Conservation (phyloP, 345 rosid species). For the Brassica cretica region DNA sequence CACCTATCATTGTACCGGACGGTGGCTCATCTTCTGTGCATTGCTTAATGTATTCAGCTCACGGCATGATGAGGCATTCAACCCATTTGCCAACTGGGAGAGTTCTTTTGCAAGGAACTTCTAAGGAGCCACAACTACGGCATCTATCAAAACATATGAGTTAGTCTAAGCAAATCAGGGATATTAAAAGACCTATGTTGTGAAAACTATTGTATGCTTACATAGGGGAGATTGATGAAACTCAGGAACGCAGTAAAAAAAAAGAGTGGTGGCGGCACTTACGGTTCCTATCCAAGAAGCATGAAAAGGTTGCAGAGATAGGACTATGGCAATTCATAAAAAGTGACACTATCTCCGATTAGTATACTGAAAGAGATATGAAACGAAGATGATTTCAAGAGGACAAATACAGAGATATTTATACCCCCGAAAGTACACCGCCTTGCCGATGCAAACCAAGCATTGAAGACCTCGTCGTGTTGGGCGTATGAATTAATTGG, state of each 20-base stretch:
- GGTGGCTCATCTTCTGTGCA: slow-evolving; percentile 74
- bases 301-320: slow-evolving; percentile 71
- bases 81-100: slow-evolving; percentile 67
- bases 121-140: slow-evolving; percentile 60
- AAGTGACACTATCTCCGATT: slow-evolving; percentile 15
- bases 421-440: too few relatives aligned
- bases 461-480: too few relatives aligned
- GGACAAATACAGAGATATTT: too few relatives aligned
- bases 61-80: slow-evolving; percentile 72
- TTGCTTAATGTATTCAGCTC: slow-evolving; percentile 74
- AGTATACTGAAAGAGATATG: too few relatives aligned
- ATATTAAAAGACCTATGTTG: background rate
- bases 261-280: slow-evolving; percentile 11
- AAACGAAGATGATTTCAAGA: too few relatives aligned
- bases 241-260: background rate
- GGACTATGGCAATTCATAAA: slow-evolving; percentile 68
- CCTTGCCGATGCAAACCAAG: too few relatives aligned
- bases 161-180: slow-evolving; percentile 3
- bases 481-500: too few relatives aligned
- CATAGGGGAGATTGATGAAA: background rate
- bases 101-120: slow-evolving; percentile 70
- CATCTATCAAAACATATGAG: slow-evolving; percentile 44
- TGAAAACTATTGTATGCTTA: background rate
- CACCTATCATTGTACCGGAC: slow-evolving; percentile 94
- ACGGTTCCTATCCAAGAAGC: slow-evolving; percentile 92